These are phyloP conservation scores for Camillea tinctor DNA, from an alignment of 2,329 filamentous ascomycete genomes.

Conservation along the genomic window DNA sequence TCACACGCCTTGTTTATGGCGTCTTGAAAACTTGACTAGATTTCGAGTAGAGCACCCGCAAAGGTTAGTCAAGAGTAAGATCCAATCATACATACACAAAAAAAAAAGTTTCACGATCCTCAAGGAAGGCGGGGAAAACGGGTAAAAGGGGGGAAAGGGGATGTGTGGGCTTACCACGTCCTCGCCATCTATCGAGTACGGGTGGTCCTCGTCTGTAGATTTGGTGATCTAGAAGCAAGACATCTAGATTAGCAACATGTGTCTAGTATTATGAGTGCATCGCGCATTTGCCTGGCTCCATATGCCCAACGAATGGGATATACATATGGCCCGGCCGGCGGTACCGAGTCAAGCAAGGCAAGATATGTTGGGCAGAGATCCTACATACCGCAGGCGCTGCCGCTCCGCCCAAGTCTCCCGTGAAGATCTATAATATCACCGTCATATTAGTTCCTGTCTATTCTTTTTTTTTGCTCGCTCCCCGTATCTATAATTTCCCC, in stretches of 20 bases:
- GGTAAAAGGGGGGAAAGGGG: too few species aligned
- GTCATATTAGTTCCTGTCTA: background rate
- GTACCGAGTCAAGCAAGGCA: background rate
- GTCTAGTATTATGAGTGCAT: background rate
- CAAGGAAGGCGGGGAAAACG: background rate
- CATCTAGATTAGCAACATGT: background rate
- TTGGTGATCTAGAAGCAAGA: background rate
- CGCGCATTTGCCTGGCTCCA: background rate
- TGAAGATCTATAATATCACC: conserved; percentile 34
- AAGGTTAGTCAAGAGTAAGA: background rate
- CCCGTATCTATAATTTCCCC: background rate
- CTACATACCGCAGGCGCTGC: conserved; percentile 35
- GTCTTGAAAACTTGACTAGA: conserved; percentile 41
- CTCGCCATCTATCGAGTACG: background rate
- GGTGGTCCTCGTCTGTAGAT: background rate
- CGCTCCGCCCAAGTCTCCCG: conserved; percentile 39
- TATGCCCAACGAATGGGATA: background rate
- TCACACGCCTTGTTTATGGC: conserved; percentile 47
- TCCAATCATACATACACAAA: background rate
- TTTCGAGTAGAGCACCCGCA: background rate
- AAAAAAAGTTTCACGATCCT: background rate
- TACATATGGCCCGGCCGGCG: background rate
- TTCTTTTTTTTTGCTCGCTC: background rate
- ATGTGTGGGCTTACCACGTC: background rate
- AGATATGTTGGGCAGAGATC: background rate